phyloP scores from a whole-genome alignment of 768 basidiomycete genomes.

The Lepiota brunneoincarnata region DNA sequence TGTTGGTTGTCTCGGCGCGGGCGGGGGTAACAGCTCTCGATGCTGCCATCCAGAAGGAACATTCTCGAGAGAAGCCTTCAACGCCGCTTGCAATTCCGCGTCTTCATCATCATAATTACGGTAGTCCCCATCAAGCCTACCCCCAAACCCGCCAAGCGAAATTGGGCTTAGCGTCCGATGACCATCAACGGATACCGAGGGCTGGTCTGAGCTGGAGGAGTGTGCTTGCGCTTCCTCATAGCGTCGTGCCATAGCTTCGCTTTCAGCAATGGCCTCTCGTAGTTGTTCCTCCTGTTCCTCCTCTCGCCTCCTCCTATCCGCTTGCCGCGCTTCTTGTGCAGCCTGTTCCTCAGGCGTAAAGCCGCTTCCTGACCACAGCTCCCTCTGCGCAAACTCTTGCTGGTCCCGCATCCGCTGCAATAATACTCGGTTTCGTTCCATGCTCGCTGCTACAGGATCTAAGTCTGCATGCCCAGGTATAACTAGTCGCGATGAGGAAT shows the following conservation, averaged over 20 bases:
- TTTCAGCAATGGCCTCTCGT: conserved; percentile 59
- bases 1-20: conserved; percentile 8
- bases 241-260: conserved; percentile 40
- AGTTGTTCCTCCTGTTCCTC: conserved; percentile 61
- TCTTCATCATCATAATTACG: conserved; percentile 86
- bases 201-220: neutral
- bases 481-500: neutral
- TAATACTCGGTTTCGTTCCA: conserved; percentile 58
- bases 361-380: conserved; percentile 44
- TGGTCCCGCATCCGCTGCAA: conserved; percentile 63
- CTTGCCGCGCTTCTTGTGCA: conserved; percentile 29
- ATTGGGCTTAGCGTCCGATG: neutral
- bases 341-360: conserved; percentile 28
- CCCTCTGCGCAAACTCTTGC: conserved; percentile 66
- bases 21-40: conserved; percentile 22
- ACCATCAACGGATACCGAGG: neutral
- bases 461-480: conserved; percentile 26
- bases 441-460: conserved; percentile 65
- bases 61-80: conserved; percentile 76
- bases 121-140: conserved; percentile 13
- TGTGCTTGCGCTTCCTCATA: neutral
- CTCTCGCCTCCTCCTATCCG: conserved; percentile 28
- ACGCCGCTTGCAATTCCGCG: conserved; percentile 81
- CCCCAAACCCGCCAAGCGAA: neutral
- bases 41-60: conserved; percentile 51